A percentile compares a stretch with the other conserved stretches of the same genome.
These are phyloP conservation scores for Breynia disticha DNA, from an alignment of 441 rosid genomes.

Conservation along the genomic window DNA sequence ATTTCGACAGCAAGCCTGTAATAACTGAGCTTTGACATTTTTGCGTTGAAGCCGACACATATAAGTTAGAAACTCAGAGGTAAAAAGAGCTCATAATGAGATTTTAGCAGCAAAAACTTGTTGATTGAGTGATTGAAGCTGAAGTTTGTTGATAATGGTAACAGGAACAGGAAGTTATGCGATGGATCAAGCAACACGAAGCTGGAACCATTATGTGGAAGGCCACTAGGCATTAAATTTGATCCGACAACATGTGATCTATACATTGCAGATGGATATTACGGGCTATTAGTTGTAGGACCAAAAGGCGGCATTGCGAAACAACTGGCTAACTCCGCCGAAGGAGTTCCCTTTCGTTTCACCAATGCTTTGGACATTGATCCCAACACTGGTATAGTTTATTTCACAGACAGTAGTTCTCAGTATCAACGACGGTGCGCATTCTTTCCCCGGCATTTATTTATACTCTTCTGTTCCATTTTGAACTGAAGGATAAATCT, in stretches of 20 bases:
- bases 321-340: slow-evolving; percentile 22
- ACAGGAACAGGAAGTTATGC: slow-evolving; percentile 24
- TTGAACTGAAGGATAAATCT: too few species aligned
- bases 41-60: too few species aligned
- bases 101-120: too few species aligned
- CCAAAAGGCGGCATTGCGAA: slow-evolving; percentile 28
- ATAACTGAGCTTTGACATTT: too few species aligned
- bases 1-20: too few species aligned
- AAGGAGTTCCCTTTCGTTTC: slow-evolving; percentile 28
- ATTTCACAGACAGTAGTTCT: slow-evolving; percentile 35
- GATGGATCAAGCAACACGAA: slow-evolving; percentile 28
- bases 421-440: slow-evolving; percentile 33
- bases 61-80: too few species aligned
- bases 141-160: background rate
- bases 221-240: slow-evolving; percentile 43
- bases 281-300: slow-evolving; percentile 33
- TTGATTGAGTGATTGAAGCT: too few species aligned
- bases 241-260: slow-evolving; percentile 28
- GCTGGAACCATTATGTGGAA: slow-evolving; percentile 37
- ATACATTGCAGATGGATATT: slow-evolving; percentile 43
- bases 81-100: too few species aligned
- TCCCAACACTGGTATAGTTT: slow-evolving; percentile 23
- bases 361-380: slow-evolving; percentile 38
- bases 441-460: background rate
- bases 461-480: too few species aligned